Base-by-base conservation (phyloP, 1,284 basidiomycete genomes). In the Tilletia caries region DNA sequence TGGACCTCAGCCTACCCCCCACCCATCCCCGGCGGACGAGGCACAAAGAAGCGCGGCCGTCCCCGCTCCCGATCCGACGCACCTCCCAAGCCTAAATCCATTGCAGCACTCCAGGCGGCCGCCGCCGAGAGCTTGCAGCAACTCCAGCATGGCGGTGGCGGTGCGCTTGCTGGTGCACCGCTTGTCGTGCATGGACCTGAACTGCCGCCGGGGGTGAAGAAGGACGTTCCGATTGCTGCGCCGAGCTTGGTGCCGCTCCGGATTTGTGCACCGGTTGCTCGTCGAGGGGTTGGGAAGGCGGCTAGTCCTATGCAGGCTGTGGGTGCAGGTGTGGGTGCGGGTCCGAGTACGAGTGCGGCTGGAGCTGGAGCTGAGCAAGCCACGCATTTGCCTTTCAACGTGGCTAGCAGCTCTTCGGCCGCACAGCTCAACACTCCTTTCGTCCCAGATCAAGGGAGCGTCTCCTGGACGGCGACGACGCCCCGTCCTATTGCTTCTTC, bases 1-100 rank as follows among this genome's bases (percentile, higher is more conserved):
- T 62, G 58, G 58, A 62, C 58, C 15, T 62, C 58, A 13, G 58
- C 58, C 20, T 62, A 62, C 32, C 58, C 58, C 20, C 58, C 58
- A 33, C 58, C 58, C 4, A 25, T 62, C 32, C 58, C 58, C 6
- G 58, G 58, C 2, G 58, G 58, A n/a, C 27, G 58, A 13, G 58
- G 58, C 10, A 62, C 58, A 27, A 62, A 62, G 29, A 62, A 62
- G 32, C 27, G 58, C 18, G 58, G 58, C 15, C 58, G 58, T 33
- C 58, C 58, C 10, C 58, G 58, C 18, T 62, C 58, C 20, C 29
- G 58, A 10, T 62, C 58, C 29, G 58, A 62, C 58, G 32, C 34
- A 34, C 58, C 58, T 33, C 58, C 58, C 27, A 62, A 62, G 58
- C 58, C 58, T 13, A 62, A 62, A 29, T 6, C 27, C 52, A 27